Evolutionary conservation across 768 basidiomycete genomes (phyloP), one percentile per base, ranked within the genome.

Genomic region (Mycena chlorophos): DNA sequence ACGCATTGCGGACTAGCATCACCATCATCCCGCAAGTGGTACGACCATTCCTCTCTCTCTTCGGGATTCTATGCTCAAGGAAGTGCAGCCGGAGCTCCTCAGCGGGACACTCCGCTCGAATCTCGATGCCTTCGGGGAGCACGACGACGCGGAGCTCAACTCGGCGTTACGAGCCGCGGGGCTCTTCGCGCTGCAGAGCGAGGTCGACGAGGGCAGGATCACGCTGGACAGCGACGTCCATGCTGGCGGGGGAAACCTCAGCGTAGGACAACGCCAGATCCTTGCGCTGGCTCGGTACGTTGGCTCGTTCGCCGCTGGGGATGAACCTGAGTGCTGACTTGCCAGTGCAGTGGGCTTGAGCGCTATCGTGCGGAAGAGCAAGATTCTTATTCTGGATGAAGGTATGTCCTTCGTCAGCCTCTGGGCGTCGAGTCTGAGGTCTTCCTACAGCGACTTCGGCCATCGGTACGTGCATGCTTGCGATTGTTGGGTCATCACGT

Each of bases 21-120:
- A 89, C 86, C 10, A 85, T 85, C 62, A 85, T 84, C 42, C 84
- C 82, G 56, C 82, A 68, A 58, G 46, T 68, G 14, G 82, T 84
- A 54, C 57, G 81, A 67, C 39, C 13, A 8, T 17, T 34, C n/a
- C n/a, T n/a, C n/a, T 42, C 13, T 26, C 26, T 13, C 45, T 25
- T 12, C 39, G 13, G 19, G 13, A 20, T 40, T 6, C 10, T 12
- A 12, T 40, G 6, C 39, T 6, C 10, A 40, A 13, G 10, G 20
- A 40, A 13, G 12, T 13, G 8, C 29, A 57, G 55, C 67, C 70
- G 37, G 68, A 73, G 12, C 64, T 76, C 16, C 56, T 76, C 20
- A 69, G 67, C 19, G 78, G 77, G 0, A 70, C 69, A 10, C 62
- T 79, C 27, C 72, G 78, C 26, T 65, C 69, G 51, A 77, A 78